Evolutionary conservation across 2,329 filamentous ascomycete genomes (phyloP).

Genomic region (Monilinia laxa): DNA sequence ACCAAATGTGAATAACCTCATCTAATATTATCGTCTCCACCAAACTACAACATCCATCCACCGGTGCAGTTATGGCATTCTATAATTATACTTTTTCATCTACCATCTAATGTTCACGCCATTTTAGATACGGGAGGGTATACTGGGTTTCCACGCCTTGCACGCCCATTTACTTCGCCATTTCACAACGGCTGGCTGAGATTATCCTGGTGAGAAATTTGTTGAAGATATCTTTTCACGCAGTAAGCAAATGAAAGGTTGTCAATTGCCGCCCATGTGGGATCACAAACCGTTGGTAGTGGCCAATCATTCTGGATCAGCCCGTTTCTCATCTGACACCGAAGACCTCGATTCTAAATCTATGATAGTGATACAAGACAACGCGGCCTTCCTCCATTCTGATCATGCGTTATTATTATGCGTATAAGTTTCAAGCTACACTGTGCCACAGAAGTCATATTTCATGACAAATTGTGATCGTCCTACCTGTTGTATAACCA

Average conservation of each 20-base stretch:
- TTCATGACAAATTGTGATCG: neutral
- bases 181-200: conserved; percentile 1
- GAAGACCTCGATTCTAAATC: neutral
- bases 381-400: neutral
- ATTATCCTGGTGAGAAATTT: neutral
- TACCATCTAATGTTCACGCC: neutral
- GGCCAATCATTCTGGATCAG: neutral
- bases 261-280: neutral
- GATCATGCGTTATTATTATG: neutral
- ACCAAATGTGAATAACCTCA: conserved; percentile 14
- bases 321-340: neutral
- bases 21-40: neutral
- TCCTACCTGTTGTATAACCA: neutral
- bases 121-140: conserved; percentile 1
- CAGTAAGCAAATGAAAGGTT: conserved; percentile 3
- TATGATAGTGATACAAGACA: neutral
- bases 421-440: neutral
- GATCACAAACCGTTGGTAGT: neutral
- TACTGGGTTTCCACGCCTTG: neutral
- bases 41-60: neutral
- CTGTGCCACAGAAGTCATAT: neutral
- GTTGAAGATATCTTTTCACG: neutral
- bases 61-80: neutral
- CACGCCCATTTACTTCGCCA: neutral
- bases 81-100: neutral